Percentiles rank a stretch among this genome's conserved stretches.
phyloP scores from a whole-genome alignment of 202 grass and related monocot species.

The Musa balbisiana region DNA sequence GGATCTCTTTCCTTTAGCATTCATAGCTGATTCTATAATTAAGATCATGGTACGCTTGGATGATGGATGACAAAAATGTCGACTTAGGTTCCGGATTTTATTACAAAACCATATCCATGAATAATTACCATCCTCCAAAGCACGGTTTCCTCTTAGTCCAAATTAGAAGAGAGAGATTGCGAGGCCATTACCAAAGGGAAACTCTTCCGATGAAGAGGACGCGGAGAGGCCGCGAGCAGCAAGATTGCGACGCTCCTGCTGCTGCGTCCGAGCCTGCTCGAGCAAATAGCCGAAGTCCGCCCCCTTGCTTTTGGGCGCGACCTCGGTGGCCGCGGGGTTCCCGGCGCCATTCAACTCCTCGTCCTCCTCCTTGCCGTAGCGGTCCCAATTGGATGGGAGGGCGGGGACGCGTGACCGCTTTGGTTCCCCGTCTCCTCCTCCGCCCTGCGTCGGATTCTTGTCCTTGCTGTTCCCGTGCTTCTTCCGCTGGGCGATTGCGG shows the following conservation, averaged over 20 bases:
- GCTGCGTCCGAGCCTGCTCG: conserved; percentile 58
- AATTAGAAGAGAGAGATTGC: not conserved
- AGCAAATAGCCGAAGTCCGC: conserved; percentile 64
- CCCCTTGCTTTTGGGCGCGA: conserved; percentile 66
- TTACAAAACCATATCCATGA: too few species aligned
- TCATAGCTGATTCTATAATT: too few species aligned
- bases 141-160: too few species aligned
- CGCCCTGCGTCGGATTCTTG: conserved; percentile 16
- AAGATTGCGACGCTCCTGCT: conserved; percentile 27
- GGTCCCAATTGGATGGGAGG: conserved; percentile 80
- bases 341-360: not conserved
- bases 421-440: conserved; percentile 20
- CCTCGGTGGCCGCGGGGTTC: conserved; percentile 18
- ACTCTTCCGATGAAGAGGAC: conserved; percentile 29
- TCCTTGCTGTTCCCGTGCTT: conserved; percentile 27
- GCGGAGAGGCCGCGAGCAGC: not conserved
- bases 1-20: too few species aligned
- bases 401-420: not conserved
- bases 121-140: too few species aligned
- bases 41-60: too few species aligned
- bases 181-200: conserved; percentile 39
- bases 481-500: conserved; percentile 31
- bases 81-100: too few species aligned
- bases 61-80: too few species aligned
- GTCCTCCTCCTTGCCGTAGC: conserved; percentile 39